Evolutionary conservation across 805 yeast genomes (phyloP).

Genomic region (Yarrowia porcina): DNA sequence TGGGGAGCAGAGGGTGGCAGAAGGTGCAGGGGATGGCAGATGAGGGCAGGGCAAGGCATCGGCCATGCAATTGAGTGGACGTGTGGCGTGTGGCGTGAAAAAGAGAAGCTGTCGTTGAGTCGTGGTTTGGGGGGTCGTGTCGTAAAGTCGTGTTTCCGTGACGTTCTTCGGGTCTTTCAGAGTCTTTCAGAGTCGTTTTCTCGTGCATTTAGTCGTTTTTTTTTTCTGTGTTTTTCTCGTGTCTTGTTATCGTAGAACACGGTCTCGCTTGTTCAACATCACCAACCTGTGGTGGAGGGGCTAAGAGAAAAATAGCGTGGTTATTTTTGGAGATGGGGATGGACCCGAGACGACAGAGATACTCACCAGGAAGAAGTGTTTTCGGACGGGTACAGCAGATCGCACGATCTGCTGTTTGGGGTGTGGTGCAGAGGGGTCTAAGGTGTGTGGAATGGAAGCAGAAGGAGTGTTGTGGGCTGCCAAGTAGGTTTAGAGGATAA

Average conservation of each 20-base stretch:
- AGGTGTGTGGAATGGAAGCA: background rate
- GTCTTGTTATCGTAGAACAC: background rate
- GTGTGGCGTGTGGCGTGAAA: too few relatives aligned
- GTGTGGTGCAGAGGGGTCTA: background rate
- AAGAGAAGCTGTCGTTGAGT: too few relatives aligned
- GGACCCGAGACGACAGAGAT: background rate
- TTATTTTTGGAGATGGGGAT: background rate
- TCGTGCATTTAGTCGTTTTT: too few relatives aligned
- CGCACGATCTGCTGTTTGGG: constrained; percentile 10
- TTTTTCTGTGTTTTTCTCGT: too few relatives aligned
- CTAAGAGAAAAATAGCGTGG: background rate
- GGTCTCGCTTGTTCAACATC: background rate
- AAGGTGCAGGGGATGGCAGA: too few relatives aligned
- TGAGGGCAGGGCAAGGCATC: too few relatives aligned
- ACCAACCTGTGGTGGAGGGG: background rate
- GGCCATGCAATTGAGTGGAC: background rate
- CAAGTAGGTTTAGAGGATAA: constrained; percentile 3
- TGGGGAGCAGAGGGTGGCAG: background rate
- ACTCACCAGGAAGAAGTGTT: background rate
- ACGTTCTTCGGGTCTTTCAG: too few relatives aligned
- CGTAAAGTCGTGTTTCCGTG: too few relatives aligned
- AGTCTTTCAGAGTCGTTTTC: too few relatives aligned
- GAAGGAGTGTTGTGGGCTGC: background rate
- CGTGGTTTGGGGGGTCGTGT: too few relatives aligned
- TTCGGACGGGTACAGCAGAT: constrained; percentile 7